phyloP scores from a whole-genome alignment of 257 asterid genomes.

The Fraxinus pennsylvanica region DNA sequence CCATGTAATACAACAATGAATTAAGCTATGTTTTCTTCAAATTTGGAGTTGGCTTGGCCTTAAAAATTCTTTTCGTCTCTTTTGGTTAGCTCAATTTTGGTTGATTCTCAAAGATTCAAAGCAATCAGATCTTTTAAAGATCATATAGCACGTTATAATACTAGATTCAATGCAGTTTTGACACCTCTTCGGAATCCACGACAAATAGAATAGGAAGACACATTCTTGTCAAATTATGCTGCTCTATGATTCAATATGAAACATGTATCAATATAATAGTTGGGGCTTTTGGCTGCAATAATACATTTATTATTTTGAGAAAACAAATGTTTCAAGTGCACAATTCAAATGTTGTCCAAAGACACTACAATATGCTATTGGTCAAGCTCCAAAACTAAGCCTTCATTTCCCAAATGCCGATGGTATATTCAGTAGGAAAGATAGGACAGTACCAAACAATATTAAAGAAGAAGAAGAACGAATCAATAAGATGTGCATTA shows the following conservation, averaged over 20 bases:
- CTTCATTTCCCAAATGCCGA: not conserved
- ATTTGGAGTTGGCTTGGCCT: no score
- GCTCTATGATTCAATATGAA: not conserved
- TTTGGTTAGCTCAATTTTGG: no score
- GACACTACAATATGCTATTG: not conserved
- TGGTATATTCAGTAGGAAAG: not conserved
- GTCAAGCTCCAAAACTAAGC: not conserved
- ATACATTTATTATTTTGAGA: no score
- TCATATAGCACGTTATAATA: no score
- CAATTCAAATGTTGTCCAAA: not conserved
- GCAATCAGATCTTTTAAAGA: no score
- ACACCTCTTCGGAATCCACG: not conserved
- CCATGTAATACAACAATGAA: no score
- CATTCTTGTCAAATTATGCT: not conserved
- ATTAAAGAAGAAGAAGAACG: not conserved
- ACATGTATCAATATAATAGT: no score
- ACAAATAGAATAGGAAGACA: not conserved
- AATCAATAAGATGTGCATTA: not conserved
- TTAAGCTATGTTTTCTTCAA: no score
- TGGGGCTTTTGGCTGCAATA: no score
- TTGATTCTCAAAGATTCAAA: no score
- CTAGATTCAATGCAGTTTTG: not conserved
- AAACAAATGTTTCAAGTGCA: no score
- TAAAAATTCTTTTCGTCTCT: no score
- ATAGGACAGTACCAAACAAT: not conserved